phyloP scores from a whole-genome alignment of 805 yeast genomes.

The Nakazawaea anatomiae region DNA sequence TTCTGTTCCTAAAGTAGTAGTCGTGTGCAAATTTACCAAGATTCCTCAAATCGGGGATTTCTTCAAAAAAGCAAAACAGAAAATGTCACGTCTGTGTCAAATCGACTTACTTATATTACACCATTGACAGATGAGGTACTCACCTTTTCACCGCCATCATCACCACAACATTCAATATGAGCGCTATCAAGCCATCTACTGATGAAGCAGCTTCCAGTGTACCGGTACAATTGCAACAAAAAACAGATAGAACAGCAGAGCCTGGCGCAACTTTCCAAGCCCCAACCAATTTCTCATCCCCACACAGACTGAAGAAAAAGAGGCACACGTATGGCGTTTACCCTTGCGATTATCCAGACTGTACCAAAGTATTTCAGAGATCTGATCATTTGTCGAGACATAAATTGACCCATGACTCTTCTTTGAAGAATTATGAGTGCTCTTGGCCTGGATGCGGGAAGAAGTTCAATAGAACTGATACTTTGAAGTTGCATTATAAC shows the following conservation, averaged over 20 bases:
- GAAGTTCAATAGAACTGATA: constrained; percentile 48
- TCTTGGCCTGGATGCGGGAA: constrained; percentile 41
- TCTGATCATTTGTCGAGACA: constrained; percentile 58
- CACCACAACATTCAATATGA: background rate
- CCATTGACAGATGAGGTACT: too few relatives aligned
- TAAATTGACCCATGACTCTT: constrained; percentile 41
- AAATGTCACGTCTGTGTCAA: too few relatives aligned
- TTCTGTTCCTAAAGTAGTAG: too few relatives aligned
- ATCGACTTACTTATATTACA: too few relatives aligned
- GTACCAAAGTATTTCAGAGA: constrained; percentile 48
- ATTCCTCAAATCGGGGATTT: too few relatives aligned
- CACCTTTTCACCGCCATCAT: too few relatives aligned
- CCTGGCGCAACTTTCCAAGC: background rate
- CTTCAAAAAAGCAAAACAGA: too few relatives aligned
- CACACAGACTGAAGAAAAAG: background rate
- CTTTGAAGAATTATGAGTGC: constrained; percentile 39
- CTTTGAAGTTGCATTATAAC: constrained; percentile 34
- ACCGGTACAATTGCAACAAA: background rate
- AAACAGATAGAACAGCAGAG: background rate
- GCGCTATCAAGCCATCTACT: background rate
- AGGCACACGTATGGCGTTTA: constrained; percentile 7
- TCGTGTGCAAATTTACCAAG: too few relatives aligned
- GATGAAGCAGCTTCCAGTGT: background rate
- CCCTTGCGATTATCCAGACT: constrained; percentile 34
- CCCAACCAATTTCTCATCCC: background rate